Conservation (phyloP, 2,329 filamentous ascomycete species). For the Graphiopsis chlorocephala region DNA sequence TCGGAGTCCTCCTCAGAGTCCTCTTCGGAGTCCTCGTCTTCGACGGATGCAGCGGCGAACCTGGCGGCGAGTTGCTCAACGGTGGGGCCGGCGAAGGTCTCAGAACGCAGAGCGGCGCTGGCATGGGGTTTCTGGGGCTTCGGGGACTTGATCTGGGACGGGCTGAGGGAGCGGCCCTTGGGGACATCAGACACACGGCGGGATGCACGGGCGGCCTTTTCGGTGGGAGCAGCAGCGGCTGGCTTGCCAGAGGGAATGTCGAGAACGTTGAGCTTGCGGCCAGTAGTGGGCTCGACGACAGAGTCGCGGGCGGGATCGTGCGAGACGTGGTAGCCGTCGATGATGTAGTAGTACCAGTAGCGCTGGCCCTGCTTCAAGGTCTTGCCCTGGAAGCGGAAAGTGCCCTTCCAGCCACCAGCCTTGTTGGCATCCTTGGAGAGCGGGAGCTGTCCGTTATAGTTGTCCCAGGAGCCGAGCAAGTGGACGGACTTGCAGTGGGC, state of each 20-base stretch:
- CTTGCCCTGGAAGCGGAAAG: constrained; percentile 88
- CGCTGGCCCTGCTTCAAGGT: constrained; percentile 84
- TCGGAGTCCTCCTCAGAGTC: constrained; percentile 67
- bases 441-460: constrained; percentile 90
- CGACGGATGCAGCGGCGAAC: constrained; percentile 52
- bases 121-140: constrained; percentile 86
- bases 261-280: constrained; percentile 95
- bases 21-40: constrained; percentile 58
- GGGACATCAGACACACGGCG: constrained; percentile 65
- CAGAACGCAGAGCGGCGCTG: constrained; percentile 80
- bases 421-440: constrained; percentile 84
- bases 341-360: constrained; percentile 99
- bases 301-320: constrained; percentile 90
- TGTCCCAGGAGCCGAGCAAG: constrained; percentile 96
- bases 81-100: constrained; percentile 71
- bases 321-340: constrained; percentile 96
- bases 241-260: constrained; percentile 66
- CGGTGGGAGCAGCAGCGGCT: constrained; percentile 41
- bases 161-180: constrained; percentile 83
- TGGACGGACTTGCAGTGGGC: constrained; percentile 96
- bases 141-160: constrained; percentile 86
- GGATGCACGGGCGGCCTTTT: constrained; percentile 42
- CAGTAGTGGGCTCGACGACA: constrained; percentile 92
- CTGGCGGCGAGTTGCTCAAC: constrained; percentile 70
- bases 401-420: constrained; percentile 89